phyloP scores from a whole-genome alignment of 2,329 filamentous ascomycete species.

The Plectosphaerella sp. region DNA sequence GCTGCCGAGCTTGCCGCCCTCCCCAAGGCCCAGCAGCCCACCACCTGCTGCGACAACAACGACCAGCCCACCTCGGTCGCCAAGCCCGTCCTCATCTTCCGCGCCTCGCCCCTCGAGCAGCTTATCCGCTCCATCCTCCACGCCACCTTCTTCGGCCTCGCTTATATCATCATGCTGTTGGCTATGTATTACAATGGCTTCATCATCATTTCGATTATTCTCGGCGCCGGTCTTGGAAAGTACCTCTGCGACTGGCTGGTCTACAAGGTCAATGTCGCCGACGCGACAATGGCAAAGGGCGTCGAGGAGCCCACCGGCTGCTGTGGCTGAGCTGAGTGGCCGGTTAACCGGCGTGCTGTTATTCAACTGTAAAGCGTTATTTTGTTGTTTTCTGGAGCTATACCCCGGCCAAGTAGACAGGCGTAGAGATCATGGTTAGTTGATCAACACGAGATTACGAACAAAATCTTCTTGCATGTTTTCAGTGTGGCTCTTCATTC shows the following conservation, averaged over 20 bases:
- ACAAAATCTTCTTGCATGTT: no score
- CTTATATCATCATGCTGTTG: slow-evolving; percentile 39
- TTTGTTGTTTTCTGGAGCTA: no score
- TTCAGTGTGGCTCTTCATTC: no score
- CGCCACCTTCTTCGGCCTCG: slow-evolving; percentile 33
- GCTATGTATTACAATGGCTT: slow-evolving; percentile 43
- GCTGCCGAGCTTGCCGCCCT: slow-evolving; percentile 18
- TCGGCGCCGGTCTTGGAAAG: slow-evolving; percentile 47
- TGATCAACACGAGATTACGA: no score
- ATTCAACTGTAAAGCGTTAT: no score
- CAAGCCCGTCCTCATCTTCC: slow-evolving; percentile 23
- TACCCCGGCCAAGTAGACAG: no score
- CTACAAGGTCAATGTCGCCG: slow-evolving; percentile 24
- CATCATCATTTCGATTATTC: slow-evolving; percentile 36
- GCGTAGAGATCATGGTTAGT: no score
- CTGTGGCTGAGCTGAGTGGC: slow-evolving; percentile 28
- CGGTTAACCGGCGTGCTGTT: no score
- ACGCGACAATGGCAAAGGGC: slow-evolving; percentile 16
- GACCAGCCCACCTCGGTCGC: slow-evolving; percentile 8
- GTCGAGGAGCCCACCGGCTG: slow-evolving; percentile 44
- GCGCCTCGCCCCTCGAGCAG: slow-evolving; percentile 35
- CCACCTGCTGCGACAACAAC: slow-evolving; percentile 9
- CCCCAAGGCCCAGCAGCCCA: background rate
- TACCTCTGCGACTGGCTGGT: slow-evolving; percentile 51
- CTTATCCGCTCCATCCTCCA: slow-evolving; percentile 32